Percentiles rank a stretch among this genome's conserved stretches.
These are phyloP conservation scores for Solanum dulcamara DNA, from an alignment of 257 asterid genomes.

Conservation along the genomic window DNA sequence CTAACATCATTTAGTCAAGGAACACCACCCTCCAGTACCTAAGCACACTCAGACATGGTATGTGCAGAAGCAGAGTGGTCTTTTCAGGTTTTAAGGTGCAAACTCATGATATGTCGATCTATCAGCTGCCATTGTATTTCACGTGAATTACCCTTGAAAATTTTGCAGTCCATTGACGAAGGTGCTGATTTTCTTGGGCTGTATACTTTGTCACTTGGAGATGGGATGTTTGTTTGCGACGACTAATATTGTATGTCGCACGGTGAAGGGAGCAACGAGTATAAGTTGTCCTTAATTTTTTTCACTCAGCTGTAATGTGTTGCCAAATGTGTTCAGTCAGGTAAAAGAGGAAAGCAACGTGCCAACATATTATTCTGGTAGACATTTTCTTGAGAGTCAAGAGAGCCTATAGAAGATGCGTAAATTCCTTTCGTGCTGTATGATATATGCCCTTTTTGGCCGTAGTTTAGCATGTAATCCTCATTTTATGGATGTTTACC, in stretches of 20 bases:
- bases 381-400: not conserved
- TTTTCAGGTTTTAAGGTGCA: not conserved
- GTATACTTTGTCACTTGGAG: not conserved
- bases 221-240: not conserved
- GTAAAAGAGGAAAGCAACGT: not conserved
- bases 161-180: not conserved
- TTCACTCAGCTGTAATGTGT: not conserved
- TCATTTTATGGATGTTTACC: constrained; percentile 40
- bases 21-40: constrained; percentile 30
- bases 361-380: not conserved
- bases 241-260: not conserved
- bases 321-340: not conserved
- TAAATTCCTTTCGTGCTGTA: constrained; percentile 17
- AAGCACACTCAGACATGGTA: constrained; percentile 25
- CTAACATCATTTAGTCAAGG: constrained; percentile 44
- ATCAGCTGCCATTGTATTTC: not conserved
- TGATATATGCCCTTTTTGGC: constrained; percentile 25
- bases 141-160: not conserved
- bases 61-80: constrained; percentile 1
- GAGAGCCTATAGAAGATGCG: not conserved
- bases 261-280: not conserved
- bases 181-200: not conserved
- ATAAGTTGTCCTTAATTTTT: not conserved
- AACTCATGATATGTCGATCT: not conserved
- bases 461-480: constrained; percentile 30